A percentile compares a stretch with the other conserved stretches of the same genome.
Conservation (phyloP, 2,329 filamentous ascomycete species). For the Dendryphion nanum region DNA sequence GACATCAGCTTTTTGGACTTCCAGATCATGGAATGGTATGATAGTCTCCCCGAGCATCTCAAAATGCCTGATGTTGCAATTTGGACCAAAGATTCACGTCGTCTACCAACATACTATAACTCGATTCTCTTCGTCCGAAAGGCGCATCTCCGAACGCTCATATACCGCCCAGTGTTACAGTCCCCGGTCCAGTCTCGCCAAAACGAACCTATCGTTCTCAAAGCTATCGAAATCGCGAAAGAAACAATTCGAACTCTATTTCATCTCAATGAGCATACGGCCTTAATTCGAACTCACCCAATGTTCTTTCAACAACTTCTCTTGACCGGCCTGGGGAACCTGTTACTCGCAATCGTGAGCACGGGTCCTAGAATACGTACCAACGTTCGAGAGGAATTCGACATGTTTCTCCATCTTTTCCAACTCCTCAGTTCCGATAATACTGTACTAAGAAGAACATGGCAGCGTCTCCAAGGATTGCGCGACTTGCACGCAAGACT, state of each 20-base stretch:
- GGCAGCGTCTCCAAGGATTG: conserved; percentile 8
- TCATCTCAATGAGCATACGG: conserved; percentile 4
- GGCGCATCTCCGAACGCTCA: conserved; percentile 9
- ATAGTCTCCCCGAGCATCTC: conserved; percentile 3
- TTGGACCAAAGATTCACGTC: neutral
- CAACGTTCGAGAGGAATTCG: conserved; percentile 7
- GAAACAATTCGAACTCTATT: conserved; percentile 7
- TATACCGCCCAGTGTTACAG: conserved; percentile 8
- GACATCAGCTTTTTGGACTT: conserved; percentile 8
- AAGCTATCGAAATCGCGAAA: conserved; percentile 8
- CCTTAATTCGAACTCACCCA: conserved; percentile 5
- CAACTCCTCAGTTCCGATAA: conserved; percentile 7
- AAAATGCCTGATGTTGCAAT: neutral
- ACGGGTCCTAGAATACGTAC: conserved; percentile 4
- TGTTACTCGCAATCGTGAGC: conserved; percentile 8
- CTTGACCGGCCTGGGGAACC: conserved; percentile 8
- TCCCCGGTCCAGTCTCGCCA: conserved; percentile 4
- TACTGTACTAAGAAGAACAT: conserved; percentile 7
- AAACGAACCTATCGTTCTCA: conserved; percentile 6
- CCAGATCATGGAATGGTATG: conserved; percentile 9
- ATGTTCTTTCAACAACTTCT: conserved; percentile 13
- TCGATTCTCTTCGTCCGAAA: conserved; percentile 8
- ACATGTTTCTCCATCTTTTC: conserved; percentile 10
- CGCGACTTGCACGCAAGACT: conserved; percentile 8
- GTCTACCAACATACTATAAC: conserved; percentile 7